Percentiles rank a stretch among this genome's conserved stretches.
Conservation (phyloP, 2,329 filamentous ascomycete genomes). For the Parafenestella ontariensis region DNA sequence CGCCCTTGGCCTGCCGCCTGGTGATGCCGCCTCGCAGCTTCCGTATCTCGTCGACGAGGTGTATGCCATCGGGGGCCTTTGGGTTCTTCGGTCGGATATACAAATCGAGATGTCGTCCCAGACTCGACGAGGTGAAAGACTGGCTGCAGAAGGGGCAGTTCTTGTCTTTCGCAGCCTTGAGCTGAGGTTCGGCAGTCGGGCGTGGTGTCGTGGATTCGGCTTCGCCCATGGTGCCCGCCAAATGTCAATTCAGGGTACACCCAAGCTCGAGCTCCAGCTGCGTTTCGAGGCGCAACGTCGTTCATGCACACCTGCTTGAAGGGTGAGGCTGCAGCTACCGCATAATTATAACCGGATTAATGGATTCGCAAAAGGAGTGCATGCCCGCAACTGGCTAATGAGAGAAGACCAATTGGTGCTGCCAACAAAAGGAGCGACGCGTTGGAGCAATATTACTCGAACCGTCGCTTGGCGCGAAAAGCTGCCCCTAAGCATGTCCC, state of each 20-base stretch:
- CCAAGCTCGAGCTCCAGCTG: conserved; percentile 19
- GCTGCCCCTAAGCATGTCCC: conserved; percentile 28
- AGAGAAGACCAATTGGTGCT: conserved; percentile 19
- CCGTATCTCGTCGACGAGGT: conserved; percentile 87
- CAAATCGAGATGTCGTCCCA: conserved; percentile 91
- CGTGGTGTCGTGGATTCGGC: conserved; percentile 48
- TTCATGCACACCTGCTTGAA: conserved; percentile 22
- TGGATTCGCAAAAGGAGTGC: conserved; percentile 18
- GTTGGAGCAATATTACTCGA: conserved; percentile 27
- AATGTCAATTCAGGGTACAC: conserved; percentile 16
- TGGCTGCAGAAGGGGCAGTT: conserved; percentile 88
- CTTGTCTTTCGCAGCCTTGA: conserved; percentile 77
- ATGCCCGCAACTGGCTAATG: conserved; percentile 16
- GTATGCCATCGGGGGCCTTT: conserved; percentile 82
- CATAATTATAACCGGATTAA: conserved; percentile 33
- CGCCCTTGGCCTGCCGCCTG: conserved; percentile 77
- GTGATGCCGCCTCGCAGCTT: conserved; percentile 86
- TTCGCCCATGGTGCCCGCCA: conserved; percentile 38
- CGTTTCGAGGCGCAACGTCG: conserved; percentile 20
- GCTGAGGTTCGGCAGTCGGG: conserved; percentile 34
- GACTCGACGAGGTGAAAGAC: conserved; percentile 82
- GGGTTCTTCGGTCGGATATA: conserved; percentile 95
- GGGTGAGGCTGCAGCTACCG: conserved; percentile 7
- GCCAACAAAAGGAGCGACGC: conserved; percentile 37
- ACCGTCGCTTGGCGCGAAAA: conserved; percentile 24